Percentiles rank a stretch among this genome's conserved stretches.
Conservation (phyloP, 2,329 filamentous ascomycete genomes). For the Chaetoscypha palmicola region DNA sequence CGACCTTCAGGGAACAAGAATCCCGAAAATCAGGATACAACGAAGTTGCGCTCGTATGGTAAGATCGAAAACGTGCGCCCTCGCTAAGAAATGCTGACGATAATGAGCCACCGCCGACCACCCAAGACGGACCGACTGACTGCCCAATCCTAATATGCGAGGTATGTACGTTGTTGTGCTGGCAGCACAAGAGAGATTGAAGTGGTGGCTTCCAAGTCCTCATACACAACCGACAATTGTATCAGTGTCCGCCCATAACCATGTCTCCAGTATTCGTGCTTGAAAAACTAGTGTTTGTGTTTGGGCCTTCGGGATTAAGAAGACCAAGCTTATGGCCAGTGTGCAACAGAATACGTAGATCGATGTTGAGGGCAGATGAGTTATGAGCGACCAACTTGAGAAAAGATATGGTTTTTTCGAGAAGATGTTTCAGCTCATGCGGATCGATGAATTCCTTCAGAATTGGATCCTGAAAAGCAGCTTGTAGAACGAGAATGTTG, state of each 20-base stretch:
- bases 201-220: background rate
- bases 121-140: background rate
- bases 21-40: no score
- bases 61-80: background rate
- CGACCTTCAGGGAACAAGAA: no score
- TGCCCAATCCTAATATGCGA: background rate
- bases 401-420: conserved; percentile 70
- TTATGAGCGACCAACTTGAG: conserved; percentile 62
- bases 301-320: conserved; percentile 6
- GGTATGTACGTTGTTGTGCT: background rate
- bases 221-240: background rate
- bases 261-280: conserved; percentile 15
- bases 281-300: conserved; percentile 16
- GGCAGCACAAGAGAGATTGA: background rate
- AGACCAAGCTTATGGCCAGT: conserved; percentile 20
- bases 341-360: conserved; percentile 63
- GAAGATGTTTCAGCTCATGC: conserved; percentile 50
- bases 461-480: conserved; percentile 62
- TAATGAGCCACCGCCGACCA: background rate
- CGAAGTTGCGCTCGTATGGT: background rate
- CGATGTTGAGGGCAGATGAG: conserved; percentile 66
- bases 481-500: conserved; percentile 84
- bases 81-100: conserved; percentile 2
- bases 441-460: conserved; percentile 52
- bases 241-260: conserved; percentile 5